Percentiles rank a stretch among this genome's conserved stretches.
phyloP scores from a whole-genome alignment of 1,284 basidiomycete species.

The Ustilago cynodontis region DNA sequence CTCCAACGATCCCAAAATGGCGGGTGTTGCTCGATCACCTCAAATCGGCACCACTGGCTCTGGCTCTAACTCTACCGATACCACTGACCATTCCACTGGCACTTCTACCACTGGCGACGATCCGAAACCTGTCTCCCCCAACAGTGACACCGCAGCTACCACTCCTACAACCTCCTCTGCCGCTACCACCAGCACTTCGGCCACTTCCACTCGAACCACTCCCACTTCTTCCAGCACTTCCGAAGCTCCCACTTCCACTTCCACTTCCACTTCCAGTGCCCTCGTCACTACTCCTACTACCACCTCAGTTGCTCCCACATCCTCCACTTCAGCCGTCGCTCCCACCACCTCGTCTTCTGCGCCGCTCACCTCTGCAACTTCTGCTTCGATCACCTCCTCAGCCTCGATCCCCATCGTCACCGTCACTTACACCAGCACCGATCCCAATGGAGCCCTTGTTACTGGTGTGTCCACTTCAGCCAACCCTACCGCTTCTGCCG shows the following conservation, averaged over 20 bases:
- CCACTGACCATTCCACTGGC: conserved; percentile 8
- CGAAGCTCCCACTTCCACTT: too few species aligned
- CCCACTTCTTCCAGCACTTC: conserved; percentile 25
- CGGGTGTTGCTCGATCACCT: conserved; percentile 27
- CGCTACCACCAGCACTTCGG: conserved; percentile 15
- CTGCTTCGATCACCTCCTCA: conserved; percentile 6
- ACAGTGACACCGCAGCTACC: conserved; percentile 2
- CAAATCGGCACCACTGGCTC: conserved; percentile 10
- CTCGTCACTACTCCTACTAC: conserved; percentile 21
- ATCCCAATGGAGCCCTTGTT: conserved; percentile 26
- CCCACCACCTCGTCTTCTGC: conserved; percentile 14
- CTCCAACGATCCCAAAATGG: conserved; percentile 3
- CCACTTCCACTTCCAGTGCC: conserved; percentile 16
- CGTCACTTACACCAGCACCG: conserved; percentile 40
- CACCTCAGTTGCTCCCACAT: conserved; percentile 5
- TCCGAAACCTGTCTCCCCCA: background rate
- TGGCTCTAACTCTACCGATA: background rate
- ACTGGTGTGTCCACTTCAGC: conserved; percentile 36
- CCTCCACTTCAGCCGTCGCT: conserved; percentile 19
- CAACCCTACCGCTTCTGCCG: conserved; percentile 17
- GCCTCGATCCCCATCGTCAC: conserved; percentile 38
- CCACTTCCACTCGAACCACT: conserved; percentile 7
- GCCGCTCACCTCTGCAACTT: conserved; percentile 17
- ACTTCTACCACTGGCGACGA: background rate
- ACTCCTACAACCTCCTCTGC: conserved; percentile 7